Base-by-base conservation (phyloP, 352 stramenopile species). In the Phytophthora meadii region DNA sequence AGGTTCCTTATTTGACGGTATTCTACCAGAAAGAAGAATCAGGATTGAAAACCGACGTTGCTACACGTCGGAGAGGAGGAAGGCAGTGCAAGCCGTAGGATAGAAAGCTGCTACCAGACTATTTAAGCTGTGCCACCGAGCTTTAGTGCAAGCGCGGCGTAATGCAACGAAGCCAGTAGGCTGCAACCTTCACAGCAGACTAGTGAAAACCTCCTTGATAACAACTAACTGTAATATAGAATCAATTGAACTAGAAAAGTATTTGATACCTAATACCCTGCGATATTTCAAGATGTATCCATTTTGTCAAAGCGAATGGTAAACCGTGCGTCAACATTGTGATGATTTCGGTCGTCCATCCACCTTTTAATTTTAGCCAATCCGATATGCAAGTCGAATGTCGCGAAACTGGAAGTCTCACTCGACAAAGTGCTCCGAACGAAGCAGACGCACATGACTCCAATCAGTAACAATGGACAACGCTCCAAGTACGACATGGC, bases 401-500 rank as follows among this genome's bases (percentile, higher is more conserved):
- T 66, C 47, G 44, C 15, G 15, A 36, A 49, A 42, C 46, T 0
- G n/a, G 36, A 52, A 5, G 10, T 53, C 39, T 70, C 55, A 61
- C 17, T 70, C 36, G 11, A 24, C 48, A 32, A 70, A 60, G 10
- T 48, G 47, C 54, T 59, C 19, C 3, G 36, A 12, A 36, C 8
- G 8, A 36, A 56, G 10, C 4, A 46, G 40, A 48, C 17, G 36
- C 30, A 36, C 30, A 36, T 36, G 9, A 27, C 10, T 2, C 50
- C 14, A 34, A n/a, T 36, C 24, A 41, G 28, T 5, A 48, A 4
- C 19, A 54, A 25, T n/a, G 25, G 37, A 14, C 30, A 28, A 17
- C 37, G 28, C 11, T 65, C 62, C 44, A 71, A 67, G 50, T 71
- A 62, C 42, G 63, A 71, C 56, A 58, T 71, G 37, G 56, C 49